Evolutionary conservation across 768 basidiomycete genomes (phyloP).

Genomic region (Tremella yokohamensis): DNA sequence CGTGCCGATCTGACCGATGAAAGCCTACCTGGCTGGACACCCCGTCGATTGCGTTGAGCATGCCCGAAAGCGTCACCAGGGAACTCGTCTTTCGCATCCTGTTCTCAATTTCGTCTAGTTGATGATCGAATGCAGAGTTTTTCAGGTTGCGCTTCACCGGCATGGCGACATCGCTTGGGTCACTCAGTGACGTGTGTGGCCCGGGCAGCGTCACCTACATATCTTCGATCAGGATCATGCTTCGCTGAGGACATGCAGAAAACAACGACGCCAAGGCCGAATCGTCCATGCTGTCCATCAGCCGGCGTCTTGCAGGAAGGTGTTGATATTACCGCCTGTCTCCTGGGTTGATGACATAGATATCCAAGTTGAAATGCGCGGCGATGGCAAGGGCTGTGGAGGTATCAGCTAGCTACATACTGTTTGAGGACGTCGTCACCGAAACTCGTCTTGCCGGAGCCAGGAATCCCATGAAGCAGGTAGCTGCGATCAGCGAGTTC

Average conservation of each 20-base stretch:
- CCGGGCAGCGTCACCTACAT: constrained; percentile 51
- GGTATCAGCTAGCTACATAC: no score
- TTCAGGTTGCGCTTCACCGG: no score
- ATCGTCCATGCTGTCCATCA: constrained; percentile 56
- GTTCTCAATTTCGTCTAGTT: not conserved
- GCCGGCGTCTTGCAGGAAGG: no score
- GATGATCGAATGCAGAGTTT: no score
- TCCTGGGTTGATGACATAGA: constrained; percentile 66
- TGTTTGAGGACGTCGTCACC: not conserved
- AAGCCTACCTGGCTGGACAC: constrained; percentile 27
- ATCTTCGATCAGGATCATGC: constrained; percentile 84
- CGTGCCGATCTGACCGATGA: not conserved
- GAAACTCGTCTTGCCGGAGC: constrained; percentile 37
- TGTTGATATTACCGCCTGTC: not conserved
- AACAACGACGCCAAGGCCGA: constrained; percentile 78
- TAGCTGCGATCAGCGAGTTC: constrained; percentile 5
- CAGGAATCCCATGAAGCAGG: constrained; percentile 35
- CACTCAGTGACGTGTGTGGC: no score
- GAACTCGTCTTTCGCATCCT: not conserved
- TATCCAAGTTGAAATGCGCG: constrained; percentile 81
- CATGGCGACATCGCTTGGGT: no score
- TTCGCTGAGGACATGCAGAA: constrained; percentile 77
- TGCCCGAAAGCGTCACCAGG: constrained; percentile 40
- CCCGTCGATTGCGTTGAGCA: constrained; percentile 38
- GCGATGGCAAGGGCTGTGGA: constrained; percentile 64